Conservation (phyloP, 2,329 filamentous ascomycete species). For the Juglanconis juglandina region DNA sequence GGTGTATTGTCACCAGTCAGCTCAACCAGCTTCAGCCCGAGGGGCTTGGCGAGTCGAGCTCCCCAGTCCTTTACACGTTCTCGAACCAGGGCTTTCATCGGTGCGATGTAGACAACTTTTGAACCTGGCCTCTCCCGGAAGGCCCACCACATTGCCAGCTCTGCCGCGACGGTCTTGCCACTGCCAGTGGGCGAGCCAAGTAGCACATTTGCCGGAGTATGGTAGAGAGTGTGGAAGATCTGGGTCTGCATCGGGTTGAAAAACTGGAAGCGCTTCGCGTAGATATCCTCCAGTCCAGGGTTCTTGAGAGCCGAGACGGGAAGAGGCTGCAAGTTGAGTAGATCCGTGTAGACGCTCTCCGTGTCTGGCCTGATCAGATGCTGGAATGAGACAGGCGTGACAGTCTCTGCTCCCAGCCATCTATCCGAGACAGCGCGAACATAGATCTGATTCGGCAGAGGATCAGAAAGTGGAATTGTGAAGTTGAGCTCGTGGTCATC, state of each 20-base stretch:
- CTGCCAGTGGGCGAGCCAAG: conserved; percentile 94
- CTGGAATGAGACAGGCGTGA: conserved; percentile 93
- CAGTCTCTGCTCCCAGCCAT: conserved; percentile 95
- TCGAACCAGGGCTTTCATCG: conserved; percentile 97
- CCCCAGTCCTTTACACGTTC: conserved; percentile 97
- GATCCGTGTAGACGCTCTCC: conserved; percentile 93
- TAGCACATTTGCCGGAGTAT: conserved; percentile 86
- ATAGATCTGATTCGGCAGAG: conserved; percentile 92
- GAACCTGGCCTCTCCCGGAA: conserved; percentile 91
- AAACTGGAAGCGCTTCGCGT: conserved; percentile 83
- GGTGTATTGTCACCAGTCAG: conserved; percentile 97
- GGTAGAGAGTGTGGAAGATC: conserved; percentile 94
- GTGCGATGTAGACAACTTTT: conserved; percentile 98
- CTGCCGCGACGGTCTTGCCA: conserved; percentile 94
- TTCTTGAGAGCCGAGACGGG: conserved; percentile 87
- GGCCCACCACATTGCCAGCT: conserved; percentile 99
- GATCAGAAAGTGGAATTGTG: conserved; percentile 91
- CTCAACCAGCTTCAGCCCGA: conserved; percentile 89
- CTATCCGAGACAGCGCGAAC: conserved; percentile 90
- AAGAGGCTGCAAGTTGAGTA: conserved; percentile 86
- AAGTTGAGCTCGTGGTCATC: conserved; percentile 98
- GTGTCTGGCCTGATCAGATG: conserved; percentile 96
- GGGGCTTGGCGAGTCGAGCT: conserved; percentile 71
- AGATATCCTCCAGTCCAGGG: conserved; percentile 80
- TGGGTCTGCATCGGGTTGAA: conserved; percentile 99